Conservation (phyloP, 176 grass and related monocot species). For the Themeda triandra region DNA sequence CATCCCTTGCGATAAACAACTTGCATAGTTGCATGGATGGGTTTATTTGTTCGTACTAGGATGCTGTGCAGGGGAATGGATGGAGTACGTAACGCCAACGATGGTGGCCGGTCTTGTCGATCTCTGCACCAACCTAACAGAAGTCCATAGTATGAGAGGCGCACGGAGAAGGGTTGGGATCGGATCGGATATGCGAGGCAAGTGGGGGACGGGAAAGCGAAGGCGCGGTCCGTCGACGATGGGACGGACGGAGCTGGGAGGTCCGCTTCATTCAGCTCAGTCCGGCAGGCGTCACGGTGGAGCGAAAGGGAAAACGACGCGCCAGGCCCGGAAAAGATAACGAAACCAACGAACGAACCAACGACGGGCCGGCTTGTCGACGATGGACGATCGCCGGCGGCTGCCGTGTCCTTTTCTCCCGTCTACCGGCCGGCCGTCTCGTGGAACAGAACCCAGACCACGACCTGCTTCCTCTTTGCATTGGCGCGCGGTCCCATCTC, state of each 20-base stretch:
- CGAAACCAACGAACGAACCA: neutral
- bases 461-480: no score
- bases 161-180: no score
- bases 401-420: no score
- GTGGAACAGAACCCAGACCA: no score
- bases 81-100: neutral
- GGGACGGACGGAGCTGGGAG: neutral
- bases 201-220: neutral
- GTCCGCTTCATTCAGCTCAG: neutral
- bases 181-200: neutral
- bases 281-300: neutral
- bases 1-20: no score
- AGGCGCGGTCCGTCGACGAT: neutral
- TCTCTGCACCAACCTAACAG: constrained; percentile 18
- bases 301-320: neutral
- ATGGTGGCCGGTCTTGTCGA: neutral
- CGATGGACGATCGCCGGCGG: no score
- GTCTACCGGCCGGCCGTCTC: no score
- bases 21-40: no score
- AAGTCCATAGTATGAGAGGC: neutral
- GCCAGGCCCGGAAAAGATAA: neutral
- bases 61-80: neutral
- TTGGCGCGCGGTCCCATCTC: no score
- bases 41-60: no score
- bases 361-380: no score